Conservation (phyloP, 2,329 filamentous ascomycete genomes). For the Stylonectria norvegica region DNA sequence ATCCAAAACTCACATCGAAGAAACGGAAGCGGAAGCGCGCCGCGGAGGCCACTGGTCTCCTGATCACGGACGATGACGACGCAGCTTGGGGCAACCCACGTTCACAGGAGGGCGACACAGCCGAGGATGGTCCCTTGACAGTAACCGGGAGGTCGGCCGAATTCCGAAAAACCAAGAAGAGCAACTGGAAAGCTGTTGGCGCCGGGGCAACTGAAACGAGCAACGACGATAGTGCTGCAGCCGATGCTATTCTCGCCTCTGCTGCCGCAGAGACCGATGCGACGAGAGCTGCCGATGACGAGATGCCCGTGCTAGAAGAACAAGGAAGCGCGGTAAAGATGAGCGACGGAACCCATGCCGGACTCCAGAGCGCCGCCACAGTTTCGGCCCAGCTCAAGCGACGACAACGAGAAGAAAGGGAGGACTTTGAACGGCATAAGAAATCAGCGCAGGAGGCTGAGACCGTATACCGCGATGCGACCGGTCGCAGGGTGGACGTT, state of each 20-base stretch:
- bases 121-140: slow-evolving; percentile 50
- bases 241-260: slow-evolving; percentile 72
- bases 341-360: slow-evolving; percentile 83
- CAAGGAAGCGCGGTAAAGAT: slow-evolving; percentile 60
- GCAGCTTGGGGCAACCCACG: slow-evolving; percentile 45
- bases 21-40: slow-evolving; percentile 62
- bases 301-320: slow-evolving; percentile 45
- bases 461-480: slow-evolving; percentile 93
- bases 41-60: slow-evolving; percentile 47
- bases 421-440: slow-evolving; percentile 44
- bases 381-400: slow-evolving; percentile 67
- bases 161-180: slow-evolving; percentile 75
- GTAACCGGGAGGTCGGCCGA: slow-evolving; percentile 54
- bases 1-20: slow-evolving; percentile 52
- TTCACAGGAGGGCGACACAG: slow-evolving; percentile 45
- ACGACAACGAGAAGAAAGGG: slow-evolving; percentile 63
- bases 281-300: slow-evolving; percentile 45
- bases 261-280: slow-evolving; percentile 65
- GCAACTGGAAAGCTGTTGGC: slow-evolving; percentile 72
- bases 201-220: slow-evolving; percentile 30
- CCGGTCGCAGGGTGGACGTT: slow-evolving; percentile 89
- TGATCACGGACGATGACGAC: slow-evolving; percentile 65
- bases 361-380: slow-evolving; percentile 78
- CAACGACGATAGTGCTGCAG: slow-evolving; percentile 56
- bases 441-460: slow-evolving; percentile 58